A percentile compares a stretch with the other conserved stretches of the same genome.
These are phyloP conservation scores for Diplodia intermedia DNA, from an alignment of 2,329 filamentous ascomycete genomes.

Conservation along the genomic window DNA sequence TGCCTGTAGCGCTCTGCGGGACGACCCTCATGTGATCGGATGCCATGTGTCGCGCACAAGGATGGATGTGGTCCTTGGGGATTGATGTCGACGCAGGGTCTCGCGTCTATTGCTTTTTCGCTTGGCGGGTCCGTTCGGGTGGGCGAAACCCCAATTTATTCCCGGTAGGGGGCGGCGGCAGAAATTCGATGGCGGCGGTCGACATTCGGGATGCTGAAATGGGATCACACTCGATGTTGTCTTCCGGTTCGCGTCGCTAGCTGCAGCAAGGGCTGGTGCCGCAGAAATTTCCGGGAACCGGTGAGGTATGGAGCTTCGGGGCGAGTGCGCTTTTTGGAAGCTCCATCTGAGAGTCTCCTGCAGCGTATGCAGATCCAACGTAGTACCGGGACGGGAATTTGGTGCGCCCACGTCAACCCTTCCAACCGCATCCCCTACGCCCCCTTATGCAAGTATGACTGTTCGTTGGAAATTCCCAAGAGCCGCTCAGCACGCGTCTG, in stretches of 20 bases:
- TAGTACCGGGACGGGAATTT: slow-evolving; percentile 11
- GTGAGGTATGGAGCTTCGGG: slow-evolving; percentile 20
- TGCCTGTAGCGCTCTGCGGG: slow-evolving; percentile 14
- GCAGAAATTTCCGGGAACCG: slow-evolving; percentile 2
- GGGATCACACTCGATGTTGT: not conserved
- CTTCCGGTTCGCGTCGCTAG: not conserved
- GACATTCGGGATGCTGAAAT: not conserved
- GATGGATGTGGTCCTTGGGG: slow-evolving; percentile 11
- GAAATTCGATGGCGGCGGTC: not conserved
- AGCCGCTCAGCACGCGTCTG: slow-evolving; percentile 23
- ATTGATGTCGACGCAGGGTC: slow-evolving; percentile 16
- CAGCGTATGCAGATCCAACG: slow-evolving; percentile 26
- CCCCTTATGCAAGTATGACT: slow-evolving; percentile 24
- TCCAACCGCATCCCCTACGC: slow-evolving; percentile 3
- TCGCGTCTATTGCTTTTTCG: slow-evolving; percentile 9
- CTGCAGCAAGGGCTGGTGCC: slow-evolving; percentile 3
- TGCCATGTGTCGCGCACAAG: slow-evolving; percentile 24
- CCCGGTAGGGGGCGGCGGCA: not conserved
- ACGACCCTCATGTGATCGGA: slow-evolving; percentile 18
- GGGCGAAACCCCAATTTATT: not conserved
- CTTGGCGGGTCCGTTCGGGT: slow-evolving; percentile 8
- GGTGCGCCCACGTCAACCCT: not conserved
- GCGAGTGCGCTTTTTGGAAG: slow-evolving; percentile 15
- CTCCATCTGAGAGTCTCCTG: not conserved
- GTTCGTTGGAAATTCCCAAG: not conserved